Conservation (phyloP, 768 basidiomycete genomes). For the Paxillus rubicundulus region DNA sequence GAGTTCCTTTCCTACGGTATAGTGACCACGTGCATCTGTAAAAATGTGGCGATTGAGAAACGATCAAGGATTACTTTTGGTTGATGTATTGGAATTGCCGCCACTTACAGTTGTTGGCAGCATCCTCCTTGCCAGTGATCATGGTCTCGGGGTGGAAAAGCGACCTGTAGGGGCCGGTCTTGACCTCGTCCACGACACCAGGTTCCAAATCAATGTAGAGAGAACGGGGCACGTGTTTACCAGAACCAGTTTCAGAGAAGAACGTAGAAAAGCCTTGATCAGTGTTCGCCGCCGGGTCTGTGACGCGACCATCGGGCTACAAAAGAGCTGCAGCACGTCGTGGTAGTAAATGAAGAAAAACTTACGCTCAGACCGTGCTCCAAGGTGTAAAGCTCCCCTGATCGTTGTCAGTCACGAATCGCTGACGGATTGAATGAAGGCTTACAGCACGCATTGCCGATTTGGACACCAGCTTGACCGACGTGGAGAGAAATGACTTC, state of each 20-base stretch:
- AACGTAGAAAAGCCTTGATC: slow-evolving; percentile 96
- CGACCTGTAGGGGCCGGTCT: slow-evolving; percentile 85
- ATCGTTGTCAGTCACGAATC: slow-evolving; percentile 15
- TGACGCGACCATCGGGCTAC: slow-evolving; percentile 89
- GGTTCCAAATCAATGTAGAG: slow-evolving; percentile 97
- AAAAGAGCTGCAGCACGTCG: slow-evolving; percentile 13
- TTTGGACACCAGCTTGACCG: slow-evolving; percentile 95
- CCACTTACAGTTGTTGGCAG: slow-evolving; percentile 95
- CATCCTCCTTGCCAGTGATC: slow-evolving; percentile 97
- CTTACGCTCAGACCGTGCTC: slow-evolving; percentile 95
- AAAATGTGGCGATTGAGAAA: slow-evolving; percentile 6
- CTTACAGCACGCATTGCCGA: slow-evolving; percentile 95
- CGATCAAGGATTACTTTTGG: slow-evolving; percentile 8
- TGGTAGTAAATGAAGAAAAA: slow-evolving; percentile 12
- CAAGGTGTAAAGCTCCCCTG: slow-evolving; percentile 97
- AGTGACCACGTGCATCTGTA: slow-evolving; percentile 95
- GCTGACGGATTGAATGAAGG: slow-evolving; percentile 16
- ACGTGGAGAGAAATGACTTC: slow-evolving; percentile 97
- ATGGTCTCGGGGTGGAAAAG: slow-evolving; percentile 98
- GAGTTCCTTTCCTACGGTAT: slow-evolving; percentile 97
- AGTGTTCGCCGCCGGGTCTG: slow-evolving; percentile 47
- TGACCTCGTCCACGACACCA: slow-evolving; percentile 93
- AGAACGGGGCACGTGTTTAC: slow-evolving; percentile 95
- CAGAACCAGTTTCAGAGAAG: slow-evolving; percentile 92
- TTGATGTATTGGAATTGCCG: neutral